Evolutionary conservation across 2,329 filamentous ascomycete species (phyloP).

Genomic region (Aspergillus vadensis): DNA sequence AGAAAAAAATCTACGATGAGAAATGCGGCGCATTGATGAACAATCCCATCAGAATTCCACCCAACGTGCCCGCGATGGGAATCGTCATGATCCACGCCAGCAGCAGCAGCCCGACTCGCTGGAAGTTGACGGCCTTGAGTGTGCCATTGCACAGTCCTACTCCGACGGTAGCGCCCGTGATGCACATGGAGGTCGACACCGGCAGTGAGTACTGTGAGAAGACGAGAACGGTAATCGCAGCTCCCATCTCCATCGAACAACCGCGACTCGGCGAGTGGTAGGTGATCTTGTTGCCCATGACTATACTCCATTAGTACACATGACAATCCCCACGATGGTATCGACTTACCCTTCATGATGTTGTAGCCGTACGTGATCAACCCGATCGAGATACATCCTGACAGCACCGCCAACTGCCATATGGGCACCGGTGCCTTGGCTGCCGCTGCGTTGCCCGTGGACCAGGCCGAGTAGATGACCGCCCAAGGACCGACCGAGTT

Average conservation of each 20-base stretch:
- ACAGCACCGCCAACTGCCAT: slow-evolving; percentile 75
- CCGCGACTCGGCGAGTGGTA: slow-evolving; percentile 63
- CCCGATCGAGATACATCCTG: slow-evolving; percentile 64
- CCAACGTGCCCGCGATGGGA: slow-evolving; percentile 62
- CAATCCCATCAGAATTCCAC: slow-evolving; percentile 55
- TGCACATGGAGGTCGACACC: slow-evolving; percentile 77
- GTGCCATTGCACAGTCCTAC: slow-evolving; percentile 77
- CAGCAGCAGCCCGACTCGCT: slow-evolving; percentile 68
- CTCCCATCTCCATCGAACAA: slow-evolving; percentile 78
- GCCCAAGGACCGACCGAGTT: slow-evolving; percentile 72
- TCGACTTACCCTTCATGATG: slow-evolving; percentile 71
- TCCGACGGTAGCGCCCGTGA: slow-evolving; percentile 76
- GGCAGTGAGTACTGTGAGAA: slow-evolving; percentile 75
- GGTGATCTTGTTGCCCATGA: slow-evolving; percentile 81
- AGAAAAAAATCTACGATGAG: background rate
- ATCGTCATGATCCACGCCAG: slow-evolving; percentile 69
- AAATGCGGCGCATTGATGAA: slow-evolving; percentile 64
- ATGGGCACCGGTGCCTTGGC: slow-evolving; percentile 68
- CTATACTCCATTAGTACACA: slow-evolving; percentile 41
- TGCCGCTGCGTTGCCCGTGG: slow-evolving; percentile 60
- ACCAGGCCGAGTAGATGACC: slow-evolving; percentile 69
- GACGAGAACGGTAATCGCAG: slow-evolving; percentile 73
- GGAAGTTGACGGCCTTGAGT: slow-evolving; percentile 72
- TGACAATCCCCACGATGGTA: background rate
- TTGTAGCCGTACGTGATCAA: slow-evolving; percentile 78